A percentile compares a stretch with the other conserved stretches of the same genome.
phyloP scores from a whole-genome alignment of 2,329 filamentous ascomycete genomes.

The Bipolaris zeicola region DNA sequence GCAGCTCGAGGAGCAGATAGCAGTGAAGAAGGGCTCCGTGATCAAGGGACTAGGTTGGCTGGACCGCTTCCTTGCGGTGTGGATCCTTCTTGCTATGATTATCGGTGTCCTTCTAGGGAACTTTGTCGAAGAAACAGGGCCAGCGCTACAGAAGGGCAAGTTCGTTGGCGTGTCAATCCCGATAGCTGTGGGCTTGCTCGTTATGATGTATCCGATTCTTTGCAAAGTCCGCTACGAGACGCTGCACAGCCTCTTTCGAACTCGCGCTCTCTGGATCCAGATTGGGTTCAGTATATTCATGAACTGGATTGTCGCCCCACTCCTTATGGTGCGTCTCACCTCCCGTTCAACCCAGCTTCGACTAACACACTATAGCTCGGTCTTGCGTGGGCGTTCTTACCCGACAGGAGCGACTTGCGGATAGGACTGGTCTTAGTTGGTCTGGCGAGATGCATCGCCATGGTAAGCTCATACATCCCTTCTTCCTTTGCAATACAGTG shows the following conservation, averaged over 20 bases:
- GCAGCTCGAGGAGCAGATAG: no score
- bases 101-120: no score
- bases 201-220: no score
- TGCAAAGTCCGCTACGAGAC: slow-evolving; percentile 34
- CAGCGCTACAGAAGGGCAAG: no score
- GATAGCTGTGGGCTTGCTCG: no score
- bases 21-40: no score
- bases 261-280: slow-evolving; percentile 70
- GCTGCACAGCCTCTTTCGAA: slow-evolving; percentile 67
- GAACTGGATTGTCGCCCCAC: slow-evolving; percentile 80
- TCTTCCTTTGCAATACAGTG: no score
- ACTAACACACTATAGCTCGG: slow-evolving; percentile 55
- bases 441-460: slow-evolving; percentile 76
- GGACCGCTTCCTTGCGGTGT: no score
- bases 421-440: slow-evolving; percentile 77
- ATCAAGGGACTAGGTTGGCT: no score
- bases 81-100: no score
- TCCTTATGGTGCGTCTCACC: slow-evolving; percentile 67
- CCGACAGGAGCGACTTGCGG: slow-evolving; percentile 47
- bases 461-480: slow-evolving; percentile 57
- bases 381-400: slow-evolving; percentile 62
- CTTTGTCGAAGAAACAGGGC: no score
- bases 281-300: slow-evolving; percentile 70
- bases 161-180: no score
- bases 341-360: not conserved